These are phyloP conservation scores for Trametes coccinea DNA, from an alignment of 768 basidiomycete genomes.

Conservation along the genomic window DNA sequence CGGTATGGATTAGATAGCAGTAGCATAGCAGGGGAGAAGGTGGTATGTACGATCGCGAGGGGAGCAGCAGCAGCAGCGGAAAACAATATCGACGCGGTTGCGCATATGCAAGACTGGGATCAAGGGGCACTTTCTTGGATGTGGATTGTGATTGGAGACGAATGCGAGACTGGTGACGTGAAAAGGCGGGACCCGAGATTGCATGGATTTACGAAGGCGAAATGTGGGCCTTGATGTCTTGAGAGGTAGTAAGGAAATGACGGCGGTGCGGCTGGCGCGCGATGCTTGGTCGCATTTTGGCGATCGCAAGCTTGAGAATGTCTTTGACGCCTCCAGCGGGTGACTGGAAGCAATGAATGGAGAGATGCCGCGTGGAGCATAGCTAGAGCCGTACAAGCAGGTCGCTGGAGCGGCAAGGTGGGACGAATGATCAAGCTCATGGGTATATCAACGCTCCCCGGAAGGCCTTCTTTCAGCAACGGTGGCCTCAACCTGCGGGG, in stretches of 20 bases:
- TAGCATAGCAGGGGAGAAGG: neutral
- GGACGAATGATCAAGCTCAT: neutral
- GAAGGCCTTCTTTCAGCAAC: neutral
- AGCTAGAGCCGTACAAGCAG: too few species aligned
- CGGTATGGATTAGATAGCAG: conserved; percentile 6
- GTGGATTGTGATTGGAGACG: neutral
- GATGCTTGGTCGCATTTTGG: neutral
- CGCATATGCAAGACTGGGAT: neutral
- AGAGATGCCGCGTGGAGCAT: neutral
- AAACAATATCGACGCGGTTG: conserved; percentile 16
- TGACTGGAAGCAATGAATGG: too few species aligned
- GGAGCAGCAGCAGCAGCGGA: conserved; percentile 8
- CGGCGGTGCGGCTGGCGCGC: neutral
- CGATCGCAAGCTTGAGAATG: too few species aligned
- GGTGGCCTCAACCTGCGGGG: neutral
- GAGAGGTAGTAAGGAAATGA: conserved; percentile 6
- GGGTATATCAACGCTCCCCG: neutral
- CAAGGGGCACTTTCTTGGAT: neutral
- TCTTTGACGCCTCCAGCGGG: too few species aligned
- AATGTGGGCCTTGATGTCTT: conserved; percentile 23
- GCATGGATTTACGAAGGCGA: conserved; percentile 18
- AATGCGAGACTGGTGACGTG: neutral
- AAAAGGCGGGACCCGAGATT: neutral
- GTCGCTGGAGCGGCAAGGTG: too few species aligned
- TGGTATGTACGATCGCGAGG: conserved; percentile 18